phyloP scores from a whole-genome alignment of 2,329 filamentous ascomycete genomes.

The Alternaria ethzedia region DNA sequence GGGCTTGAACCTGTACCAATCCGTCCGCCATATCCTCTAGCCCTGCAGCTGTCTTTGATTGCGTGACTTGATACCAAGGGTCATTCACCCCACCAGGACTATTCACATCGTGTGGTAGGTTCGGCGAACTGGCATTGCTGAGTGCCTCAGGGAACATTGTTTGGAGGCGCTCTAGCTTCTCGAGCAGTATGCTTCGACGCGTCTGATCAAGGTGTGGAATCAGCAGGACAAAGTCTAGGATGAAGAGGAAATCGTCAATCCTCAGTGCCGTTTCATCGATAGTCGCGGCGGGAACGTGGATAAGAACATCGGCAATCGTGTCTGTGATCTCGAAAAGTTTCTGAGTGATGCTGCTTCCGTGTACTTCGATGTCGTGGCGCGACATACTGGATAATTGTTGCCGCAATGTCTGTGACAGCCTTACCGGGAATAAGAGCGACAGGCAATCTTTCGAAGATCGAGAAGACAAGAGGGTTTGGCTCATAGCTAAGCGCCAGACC shows the following conservation, averaged over 20 bases:
- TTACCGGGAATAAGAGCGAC: constrained; percentile 55
- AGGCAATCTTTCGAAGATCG: constrained; percentile 46
- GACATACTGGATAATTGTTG: constrained; percentile 52
- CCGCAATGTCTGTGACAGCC: constrained; percentile 53
- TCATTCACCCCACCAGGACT: constrained; percentile 33
- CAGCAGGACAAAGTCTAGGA: constrained; percentile 59
- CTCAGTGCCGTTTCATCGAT: constrained; percentile 56
- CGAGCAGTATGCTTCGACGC: constrained; percentile 53
- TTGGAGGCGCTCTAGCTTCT: constrained; percentile 50
- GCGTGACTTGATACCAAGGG: constrained; percentile 44
- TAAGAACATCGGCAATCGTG: constrained; percentile 64
- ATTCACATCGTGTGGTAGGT: constrained; percentile 37
- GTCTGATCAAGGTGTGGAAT: constrained; percentile 58
- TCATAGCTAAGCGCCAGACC: constrained; percentile 59
- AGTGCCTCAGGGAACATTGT: constrained; percentile 45
- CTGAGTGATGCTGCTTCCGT: constrained; percentile 63
- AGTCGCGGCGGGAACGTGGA: constrained; percentile 58
- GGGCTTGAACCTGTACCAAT: constrained; percentile 10
- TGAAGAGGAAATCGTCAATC: constrained; percentile 62
- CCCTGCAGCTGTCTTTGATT: constrained; percentile 41
- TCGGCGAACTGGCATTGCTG: constrained; percentile 41
- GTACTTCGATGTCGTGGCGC: constrained; percentile 58
- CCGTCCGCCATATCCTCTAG: constrained; percentile 29
- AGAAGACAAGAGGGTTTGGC: constrained; percentile 54
- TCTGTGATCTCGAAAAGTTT: constrained; percentile 68